A percentile compares a stretch with the other conserved stretches of the same genome.
These are phyloP conservation scores for Gloeophyllum trabeum DNA, from an alignment of 768 basidiomycete species.

Conservation along the genomic window DNA sequence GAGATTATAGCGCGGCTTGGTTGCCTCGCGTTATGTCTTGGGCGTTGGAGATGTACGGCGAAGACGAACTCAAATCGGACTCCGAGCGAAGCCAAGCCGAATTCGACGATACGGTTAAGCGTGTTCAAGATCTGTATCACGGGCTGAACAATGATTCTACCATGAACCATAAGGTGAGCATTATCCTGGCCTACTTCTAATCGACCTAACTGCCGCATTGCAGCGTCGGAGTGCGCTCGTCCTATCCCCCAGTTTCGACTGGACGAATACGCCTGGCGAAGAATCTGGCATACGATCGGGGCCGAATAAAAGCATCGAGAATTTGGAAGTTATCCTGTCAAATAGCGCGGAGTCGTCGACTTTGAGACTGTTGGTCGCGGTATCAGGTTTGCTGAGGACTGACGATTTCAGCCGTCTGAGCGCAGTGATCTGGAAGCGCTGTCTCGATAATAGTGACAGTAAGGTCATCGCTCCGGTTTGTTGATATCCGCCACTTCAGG, in stretches of 20 bases:
- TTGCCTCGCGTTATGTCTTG: conserved; percentile 10
- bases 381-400: conserved; percentile 39
- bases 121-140: no score
- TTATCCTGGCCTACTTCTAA: no score
- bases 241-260: conserved; percentile 15
- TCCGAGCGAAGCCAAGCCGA: no score
- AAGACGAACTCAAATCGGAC: no score
- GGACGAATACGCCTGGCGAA: no score
- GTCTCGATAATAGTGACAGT: conserved; percentile 26
- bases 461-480: conserved; percentile 40
- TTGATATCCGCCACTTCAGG: conserved; percentile 1
- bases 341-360: conserved; percentile 15
- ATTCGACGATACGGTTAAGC: no score
- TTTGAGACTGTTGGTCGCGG: conserved; percentile 52
- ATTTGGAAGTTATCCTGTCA: no score
- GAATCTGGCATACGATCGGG: no score
- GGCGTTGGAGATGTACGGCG: background rate
- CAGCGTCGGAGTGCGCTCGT: conserved; percentile 34
- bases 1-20: conserved; percentile 11
- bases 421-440: conserved; percentile 45
- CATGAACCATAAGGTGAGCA: no score
- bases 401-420: conserved; percentile 42
- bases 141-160: no score
- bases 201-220: no score
- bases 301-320: no score